Evolutionary conservation across 2,329 filamentous ascomycete genomes (phyloP).

Genomic region (Fusarium gaditjirri): DNA sequence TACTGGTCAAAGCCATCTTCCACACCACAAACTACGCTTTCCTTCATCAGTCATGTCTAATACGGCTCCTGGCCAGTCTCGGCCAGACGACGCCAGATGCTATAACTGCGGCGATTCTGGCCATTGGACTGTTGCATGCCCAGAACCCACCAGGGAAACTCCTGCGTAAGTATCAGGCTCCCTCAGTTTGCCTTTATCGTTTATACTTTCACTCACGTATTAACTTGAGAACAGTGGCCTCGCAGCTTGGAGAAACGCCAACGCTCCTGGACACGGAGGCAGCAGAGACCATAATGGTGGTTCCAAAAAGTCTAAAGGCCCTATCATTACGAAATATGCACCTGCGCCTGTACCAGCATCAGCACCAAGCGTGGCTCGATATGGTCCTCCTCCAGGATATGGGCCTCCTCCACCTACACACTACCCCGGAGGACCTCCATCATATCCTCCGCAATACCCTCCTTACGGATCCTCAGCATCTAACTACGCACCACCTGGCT

Average conservation of each 20-base stretch:
- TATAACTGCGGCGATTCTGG: constrained; percentile 64
- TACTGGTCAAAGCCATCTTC: not conserved
- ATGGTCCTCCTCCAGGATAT: constrained; percentile 42
- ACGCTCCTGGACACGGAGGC: constrained; percentile 42
- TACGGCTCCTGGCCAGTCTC: constrained; percentile 45
- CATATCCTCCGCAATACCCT: constrained; percentile 40
- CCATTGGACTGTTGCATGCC: constrained; percentile 65
- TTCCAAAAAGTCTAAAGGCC: constrained; percentile 48
- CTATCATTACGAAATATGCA: constrained; percentile 51
- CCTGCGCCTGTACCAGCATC: constrained; percentile 42
- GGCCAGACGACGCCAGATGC: constrained; percentile 55
- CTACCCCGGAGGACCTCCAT: constrained; percentile 40
- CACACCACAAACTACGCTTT: not conserved
- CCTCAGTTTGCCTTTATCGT: not conserved
- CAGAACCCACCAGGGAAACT: constrained; percentile 58
- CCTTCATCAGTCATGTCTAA: constrained; percentile 43
- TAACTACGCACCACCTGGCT: constrained; percentile 42
- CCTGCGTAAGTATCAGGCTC: constrained; percentile 58
- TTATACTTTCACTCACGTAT: constrained; percentile 10
- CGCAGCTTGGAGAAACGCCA: constrained; percentile 51
- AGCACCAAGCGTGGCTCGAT: constrained; percentile 26
- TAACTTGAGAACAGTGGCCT: constrained; percentile 46
- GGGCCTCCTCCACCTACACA: constrained; percentile 39
- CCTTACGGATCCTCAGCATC: constrained; percentile 37
- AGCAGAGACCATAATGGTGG: constrained; percentile 45